These are phyloP conservation scores for Coffea humblotiana DNA, from an alignment of 305 asterid species.

Conservation along the genomic window DNA sequence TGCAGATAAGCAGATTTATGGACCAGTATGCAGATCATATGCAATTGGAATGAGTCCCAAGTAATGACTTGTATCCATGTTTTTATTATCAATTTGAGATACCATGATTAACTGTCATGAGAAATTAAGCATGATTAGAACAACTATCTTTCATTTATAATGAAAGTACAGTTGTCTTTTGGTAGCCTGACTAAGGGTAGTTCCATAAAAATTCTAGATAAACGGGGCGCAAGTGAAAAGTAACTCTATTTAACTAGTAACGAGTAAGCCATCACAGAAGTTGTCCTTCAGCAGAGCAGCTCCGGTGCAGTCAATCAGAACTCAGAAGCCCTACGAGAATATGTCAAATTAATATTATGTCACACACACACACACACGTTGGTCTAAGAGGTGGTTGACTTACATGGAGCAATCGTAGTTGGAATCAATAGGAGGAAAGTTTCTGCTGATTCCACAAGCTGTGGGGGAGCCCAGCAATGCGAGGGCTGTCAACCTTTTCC, in stretches of 20 bases:
- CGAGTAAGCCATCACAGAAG: neutral
- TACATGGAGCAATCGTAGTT: constrained; percentile 26
- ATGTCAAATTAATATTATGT: too few species aligned
- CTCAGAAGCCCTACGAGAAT: too few species aligned
- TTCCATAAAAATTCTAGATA: neutral
- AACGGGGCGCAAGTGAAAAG: neutral
- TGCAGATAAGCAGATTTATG: neutral
- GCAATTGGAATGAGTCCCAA: neutral
- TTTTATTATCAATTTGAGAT: too few species aligned
- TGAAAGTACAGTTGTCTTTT: too few species aligned
- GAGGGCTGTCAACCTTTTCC: neutral
- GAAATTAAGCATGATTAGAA: neutral
- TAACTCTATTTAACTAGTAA: neutral
- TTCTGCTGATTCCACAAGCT: constrained; percentile 20
- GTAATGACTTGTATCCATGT: too few species aligned
- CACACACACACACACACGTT: too few species aligned
- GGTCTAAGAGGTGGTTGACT: neutral
- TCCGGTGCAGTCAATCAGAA: too few species aligned
- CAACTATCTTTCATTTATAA: too few species aligned
- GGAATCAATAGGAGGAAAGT: constrained; percentile 22
- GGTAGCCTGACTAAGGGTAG: neutral
- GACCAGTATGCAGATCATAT: neutral
- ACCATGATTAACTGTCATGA: neutral
- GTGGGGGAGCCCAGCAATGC: constrained; percentile 26
- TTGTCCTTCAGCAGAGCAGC: neutral